These are phyloP conservation scores for Lactifluus pinguis DNA, from an alignment of 768 basidiomycete species.

Conservation along the genomic window DNA sequence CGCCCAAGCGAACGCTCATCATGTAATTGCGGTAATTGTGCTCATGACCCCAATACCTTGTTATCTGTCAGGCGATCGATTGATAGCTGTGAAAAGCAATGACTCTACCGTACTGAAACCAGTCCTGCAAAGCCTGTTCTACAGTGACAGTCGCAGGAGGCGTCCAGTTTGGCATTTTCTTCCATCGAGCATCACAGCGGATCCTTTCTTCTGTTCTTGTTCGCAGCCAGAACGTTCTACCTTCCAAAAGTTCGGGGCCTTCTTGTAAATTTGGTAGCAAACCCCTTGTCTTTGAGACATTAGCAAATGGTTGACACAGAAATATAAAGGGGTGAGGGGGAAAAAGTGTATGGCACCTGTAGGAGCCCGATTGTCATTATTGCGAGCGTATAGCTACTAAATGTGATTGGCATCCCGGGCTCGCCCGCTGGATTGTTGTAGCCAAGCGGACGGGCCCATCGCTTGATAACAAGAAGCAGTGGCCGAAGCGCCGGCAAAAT, in stretches of 20 bases:
- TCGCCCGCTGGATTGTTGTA: constrained; percentile 37
- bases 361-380: constrained; percentile 54
- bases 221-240: constrained; percentile 29
- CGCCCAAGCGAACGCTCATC: constrained; percentile 35
- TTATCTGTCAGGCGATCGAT: background rate
- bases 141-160: constrained; percentile 4
- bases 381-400: constrained; percentile 54
- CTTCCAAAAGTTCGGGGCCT: constrained; percentile 20
- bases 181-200: constrained; percentile 14
- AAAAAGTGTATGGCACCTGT: constrained; percentile 34
- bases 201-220: constrained; percentile 6
- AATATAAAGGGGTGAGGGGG: background rate
- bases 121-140: constrained; percentile 11
- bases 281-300: constrained; percentile 30
- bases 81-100: background rate
- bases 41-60: constrained; percentile 39
- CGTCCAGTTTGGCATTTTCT: background rate
- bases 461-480: constrained; percentile 42
- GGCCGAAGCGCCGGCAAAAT: constrained; percentile 36
- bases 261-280: constrained; percentile 47
- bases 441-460: constrained; percentile 47
- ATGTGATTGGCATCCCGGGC: constrained; percentile 26
- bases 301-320: background rate
- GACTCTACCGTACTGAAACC: background rate
- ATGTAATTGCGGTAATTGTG: constrained; percentile 28